Evolutionary conservation across 2,329 filamentous ascomycete genomes (phyloP), one percentile per base, ranked within the genome.

Genomic region (Pyricularia pennisetigena): DNA sequence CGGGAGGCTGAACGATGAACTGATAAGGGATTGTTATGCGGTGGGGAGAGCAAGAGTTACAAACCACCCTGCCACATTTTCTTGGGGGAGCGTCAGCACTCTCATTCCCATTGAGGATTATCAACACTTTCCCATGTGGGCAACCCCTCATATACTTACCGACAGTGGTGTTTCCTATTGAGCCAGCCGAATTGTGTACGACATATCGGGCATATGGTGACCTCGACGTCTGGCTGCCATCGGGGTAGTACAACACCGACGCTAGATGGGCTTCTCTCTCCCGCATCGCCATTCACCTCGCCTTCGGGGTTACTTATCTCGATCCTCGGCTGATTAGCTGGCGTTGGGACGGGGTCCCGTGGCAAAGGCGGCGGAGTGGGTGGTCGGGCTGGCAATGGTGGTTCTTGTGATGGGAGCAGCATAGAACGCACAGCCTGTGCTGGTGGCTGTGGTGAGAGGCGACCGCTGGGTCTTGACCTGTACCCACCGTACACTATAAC

Each of bases 31-130:
- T 97, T 3, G 92, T 97, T 75, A 98, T 98, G 70, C 93, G 88
- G 78, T 98, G 94, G 3, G 94, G 94, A 2, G 94, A 97, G 80
- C 94, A 98, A 24, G 88, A 84, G 69, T 89, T 88, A 78, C 94
- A 98, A 28, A 98, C 94, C 9, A 98, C 94, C 70, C 93, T 85
- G 64, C 94, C 94, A 76, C 94, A 98, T 85, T 97, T 97, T 72
- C 89, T 91, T 54, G 23, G 61, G n/a, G n/a, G 41, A 20, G 24
- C 26, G 57, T 61, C 57, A 61, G 57, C 57, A 61, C n/a, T 26
- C 12, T 61, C 41, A 49, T 49, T 49, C 41, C 20, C 20, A 49
- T 2, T 26, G 23, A 61, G 57, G 16, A 61, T 26, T 26, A 26
- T 61, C n/a, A 61, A 24, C 54, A 23, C 9, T 57, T 24, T n/a